Evolutionary conservation across 306 rosid genomes (phyloP).

Genomic region (Bauhinia variegata): DNA sequence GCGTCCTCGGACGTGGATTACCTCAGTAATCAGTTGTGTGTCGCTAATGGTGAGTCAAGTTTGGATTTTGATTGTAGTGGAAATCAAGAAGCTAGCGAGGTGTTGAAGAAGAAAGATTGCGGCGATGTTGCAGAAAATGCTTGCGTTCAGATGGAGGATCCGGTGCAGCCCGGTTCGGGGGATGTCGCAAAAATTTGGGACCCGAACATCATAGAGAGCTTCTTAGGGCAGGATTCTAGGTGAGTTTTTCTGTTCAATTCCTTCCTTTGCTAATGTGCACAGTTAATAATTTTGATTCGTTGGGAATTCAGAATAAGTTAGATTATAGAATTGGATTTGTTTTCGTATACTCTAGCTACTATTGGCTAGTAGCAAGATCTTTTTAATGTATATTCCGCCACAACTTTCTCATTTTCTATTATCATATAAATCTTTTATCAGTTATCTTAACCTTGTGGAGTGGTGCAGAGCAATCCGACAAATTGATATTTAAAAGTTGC

Average conservation of each 20-base stretch:
- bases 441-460: too few relatives aligned
- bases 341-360: background rate
- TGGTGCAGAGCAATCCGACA: slow-evolving; percentile 27
- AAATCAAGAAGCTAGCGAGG: slow-evolving; percentile 24
- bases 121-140: slow-evolving; percentile 2
- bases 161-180: slow-evolving; percentile 45
- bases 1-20: slow-evolving; percentile 21
- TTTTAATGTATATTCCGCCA: background rate
- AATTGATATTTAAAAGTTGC: slow-evolving; percentile 10
- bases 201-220: slow-evolving; percentile 14
- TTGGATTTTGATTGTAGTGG: slow-evolving; percentile 24
- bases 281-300: slow-evolving; percentile 1
- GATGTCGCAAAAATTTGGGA: slow-evolving; percentile 27
- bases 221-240: slow-evolving; percentile 46
- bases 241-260: slow-evolving; percentile 34
- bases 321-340: background rate
- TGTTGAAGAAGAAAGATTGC: background rate
- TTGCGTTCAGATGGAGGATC: slow-evolving; percentile 12
- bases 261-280: background rate
- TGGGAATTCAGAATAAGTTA: background rate
- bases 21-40: slow-evolving; percentile 10
- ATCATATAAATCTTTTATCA: too few relatives aligned
- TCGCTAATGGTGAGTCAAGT: slow-evolving; percentile 13
- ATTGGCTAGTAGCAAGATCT: background rate
- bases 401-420: background rate